Conservation (phyloP, 495 filamentous ascomycete species). For the Talaromyces stipitatus region DNA sequence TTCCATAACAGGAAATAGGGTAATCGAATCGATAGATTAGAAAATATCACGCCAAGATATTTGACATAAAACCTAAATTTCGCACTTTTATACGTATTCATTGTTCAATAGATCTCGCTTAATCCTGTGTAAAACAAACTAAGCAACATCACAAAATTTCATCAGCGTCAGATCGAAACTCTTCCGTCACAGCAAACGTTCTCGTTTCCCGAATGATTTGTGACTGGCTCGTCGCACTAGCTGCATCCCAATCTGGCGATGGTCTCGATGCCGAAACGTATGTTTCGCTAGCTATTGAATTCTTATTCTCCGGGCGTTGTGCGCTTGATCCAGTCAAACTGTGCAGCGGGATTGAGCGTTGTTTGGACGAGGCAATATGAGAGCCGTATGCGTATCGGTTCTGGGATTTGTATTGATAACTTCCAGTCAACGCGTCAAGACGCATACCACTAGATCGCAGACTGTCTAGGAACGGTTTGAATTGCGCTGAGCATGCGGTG, state of each 20-base stretch:
- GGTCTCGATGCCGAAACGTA: not conserved
- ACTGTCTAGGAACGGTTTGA: constrained; percentile 39
- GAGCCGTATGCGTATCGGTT: not conserved
- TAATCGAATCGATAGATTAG: too few relatives aligned
- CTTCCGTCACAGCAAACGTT: constrained; percentile 3
- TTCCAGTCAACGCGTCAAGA: constrained; percentile 18
- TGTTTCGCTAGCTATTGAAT: not conserved
- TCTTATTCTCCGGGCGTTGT: not conserved
- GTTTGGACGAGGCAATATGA: not conserved
- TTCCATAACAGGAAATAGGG: too few relatives aligned
- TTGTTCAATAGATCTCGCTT: too few relatives aligned
- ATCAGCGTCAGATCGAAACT: constrained; percentile 1
- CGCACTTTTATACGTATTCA: too few relatives aligned
- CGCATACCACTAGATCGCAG: constrained; percentile 36
- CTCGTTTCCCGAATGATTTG: constrained; percentile 5
- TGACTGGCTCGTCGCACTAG: constrained; percentile 20
- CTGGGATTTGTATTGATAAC: not conserved
- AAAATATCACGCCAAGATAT: too few relatives aligned
- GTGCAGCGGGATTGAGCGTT: not conserved
- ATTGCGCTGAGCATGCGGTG: constrained; percentile 38
- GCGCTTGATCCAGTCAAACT: not conserved
- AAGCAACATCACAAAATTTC: not conserved
- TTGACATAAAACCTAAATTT: too few relatives aligned
- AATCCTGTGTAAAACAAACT: not conserved
- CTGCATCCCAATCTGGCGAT: constrained; percentile 17